phyloP scores from a whole-genome alignment of 2,329 filamentous ascomycete genomes.

The Penicillium frequentans region DNA sequence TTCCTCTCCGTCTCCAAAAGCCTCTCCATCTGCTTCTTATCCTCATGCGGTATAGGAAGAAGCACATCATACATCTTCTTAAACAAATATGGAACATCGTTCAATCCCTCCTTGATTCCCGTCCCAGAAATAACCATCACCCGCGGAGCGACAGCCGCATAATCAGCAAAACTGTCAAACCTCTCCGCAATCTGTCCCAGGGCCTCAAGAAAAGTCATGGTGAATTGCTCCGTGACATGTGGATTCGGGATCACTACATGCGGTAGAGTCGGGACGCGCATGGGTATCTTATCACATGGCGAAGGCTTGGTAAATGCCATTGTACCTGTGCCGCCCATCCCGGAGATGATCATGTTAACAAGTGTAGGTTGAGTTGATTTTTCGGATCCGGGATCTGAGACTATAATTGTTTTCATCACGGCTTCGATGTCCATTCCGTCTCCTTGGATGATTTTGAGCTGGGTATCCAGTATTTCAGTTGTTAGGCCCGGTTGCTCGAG shows the following conservation, averaged over 20 bases:
- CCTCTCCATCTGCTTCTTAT: constrained; percentile 36
- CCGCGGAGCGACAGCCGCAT: constrained; percentile 17
- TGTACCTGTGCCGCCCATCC: constrained; percentile 43
- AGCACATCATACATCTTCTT: constrained; percentile 31
- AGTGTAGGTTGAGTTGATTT: constrained; percentile 16
- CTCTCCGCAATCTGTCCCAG: constrained; percentile 17
- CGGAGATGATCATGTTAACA: constrained; percentile 48
- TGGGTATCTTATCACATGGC: constrained; percentile 4
- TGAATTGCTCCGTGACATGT: constrained; percentile 32
- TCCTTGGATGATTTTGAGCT: constrained; percentile 51
- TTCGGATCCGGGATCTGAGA: constrained; percentile 4
- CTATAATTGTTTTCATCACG: constrained; percentile 39
- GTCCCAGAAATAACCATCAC: constrained; percentile 34
- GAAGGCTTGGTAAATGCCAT: constrained; percentile 17
- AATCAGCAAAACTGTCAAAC: constrained; percentile 2
- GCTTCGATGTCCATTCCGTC: constrained; percentile 43
- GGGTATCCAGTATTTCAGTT: constrained; percentile 30
- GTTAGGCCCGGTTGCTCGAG: constrained; percentile 44
- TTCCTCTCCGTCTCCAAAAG: constrained; percentile 24
- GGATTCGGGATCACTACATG: constrained; percentile 33
- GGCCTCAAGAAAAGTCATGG: constrained; percentile 26
- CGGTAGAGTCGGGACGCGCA: constrained; percentile 11
- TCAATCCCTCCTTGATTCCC: constrained; percentile 25
- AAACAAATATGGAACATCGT: constrained; percentile 33
- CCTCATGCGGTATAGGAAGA: constrained; percentile 32